Base-by-base conservation (phyloP, 495 filamentous ascomycete species). In the Bacidia gigantensis region DNA sequence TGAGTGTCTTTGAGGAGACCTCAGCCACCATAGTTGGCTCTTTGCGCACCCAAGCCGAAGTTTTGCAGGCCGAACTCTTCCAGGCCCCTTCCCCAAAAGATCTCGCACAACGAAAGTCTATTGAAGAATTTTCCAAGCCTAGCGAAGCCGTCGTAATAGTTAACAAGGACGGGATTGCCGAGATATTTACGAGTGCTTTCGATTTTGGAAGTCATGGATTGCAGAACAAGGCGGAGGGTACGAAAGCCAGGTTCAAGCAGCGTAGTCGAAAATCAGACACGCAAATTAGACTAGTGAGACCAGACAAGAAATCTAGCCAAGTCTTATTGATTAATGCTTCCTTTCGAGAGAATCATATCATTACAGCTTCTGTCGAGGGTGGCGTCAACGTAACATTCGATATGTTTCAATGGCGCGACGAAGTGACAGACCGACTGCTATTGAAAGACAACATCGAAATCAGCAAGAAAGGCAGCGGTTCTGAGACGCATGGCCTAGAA, bases 111-210 rank as follows among this genome's bases (percentile, higher is more conserved):
- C 2, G 20, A 58, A 11, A 46, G 29, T 21, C 49, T 51, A 12
- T 50, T 51, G 12, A 39, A 50, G 14, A 24, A 50, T 32, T 54
- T 26, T n/a, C 26, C 43, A 41, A 50, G 25, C 51, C 46, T 43
- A 26, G 12, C 24, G 55, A 59, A 48, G 57, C 72, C 2, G 64
- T 81, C 32, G 69, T 68, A 23, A 74, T 66, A 29, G 66, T 80
- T 29, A 79, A 76, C 24, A 65, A 68, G 32, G 70, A 78, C 56
- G 77, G 77, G 45, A 65, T 69, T 12, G 69, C 79, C 41, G 77
- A 81, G 58, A 46, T 81, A 5, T 81, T 81, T 66, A 68, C 67
- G 12, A 67, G 69, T 51, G 77, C 77, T 7, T 80, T 79, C 48
- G 60, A 67, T 12, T 69, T 71, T 38, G 57, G 62, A 3, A 56